Conservation (phyloP, 345 rosid species). For the Acer saccharum region DNA sequence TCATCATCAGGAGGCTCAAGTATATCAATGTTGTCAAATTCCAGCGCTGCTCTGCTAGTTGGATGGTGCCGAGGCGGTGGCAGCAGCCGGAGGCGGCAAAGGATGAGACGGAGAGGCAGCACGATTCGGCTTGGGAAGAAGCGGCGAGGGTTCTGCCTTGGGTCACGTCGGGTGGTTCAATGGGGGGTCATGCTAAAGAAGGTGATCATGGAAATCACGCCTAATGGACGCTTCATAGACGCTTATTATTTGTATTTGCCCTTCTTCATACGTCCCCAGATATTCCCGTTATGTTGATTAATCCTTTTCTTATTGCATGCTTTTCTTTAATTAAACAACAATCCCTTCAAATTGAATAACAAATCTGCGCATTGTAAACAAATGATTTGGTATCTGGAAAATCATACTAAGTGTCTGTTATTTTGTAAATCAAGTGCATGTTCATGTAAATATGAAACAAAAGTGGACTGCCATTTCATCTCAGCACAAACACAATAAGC, state of each 20-base stretch:
- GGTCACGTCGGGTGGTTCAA: constrained; percentile 59
- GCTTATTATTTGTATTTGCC: constrained; percentile 60
- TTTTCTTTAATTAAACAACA: neutral
- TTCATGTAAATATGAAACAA: too few species aligned
- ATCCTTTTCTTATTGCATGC: neutral
- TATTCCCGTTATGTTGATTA: constrained; percentile 74
- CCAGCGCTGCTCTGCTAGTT: constrained; percentile 22
- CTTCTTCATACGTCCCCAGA: constrained; percentile 62
- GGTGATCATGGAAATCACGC: constrained; percentile 59
- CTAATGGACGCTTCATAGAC: constrained; percentile 44
- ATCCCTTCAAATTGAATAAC: neutral
- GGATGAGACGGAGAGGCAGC: constrained; percentile 46
- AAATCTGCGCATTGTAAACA: neutral
- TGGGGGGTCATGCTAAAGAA: constrained; percentile 72
- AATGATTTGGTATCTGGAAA: too few species aligned
- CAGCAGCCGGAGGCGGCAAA: constrained; percentile 32
- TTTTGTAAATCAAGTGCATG: too few species aligned
- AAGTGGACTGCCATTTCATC: too few species aligned
- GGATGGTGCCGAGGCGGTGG: constrained; percentile 60
- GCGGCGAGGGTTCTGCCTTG: constrained; percentile 64
- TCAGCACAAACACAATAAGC: too few species aligned
- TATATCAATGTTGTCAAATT: constrained; percentile 34
- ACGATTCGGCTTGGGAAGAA: constrained; percentile 68
- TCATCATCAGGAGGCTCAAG: constrained; percentile 11
- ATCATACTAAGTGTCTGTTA: too few species aligned